A percentile compares a stretch with the other conserved stretches of the same genome.
These are phyloP conservation scores for Trifolium pratense DNA, from an alignment of 306 rosid genomes.

Conservation along the genomic window DNA sequence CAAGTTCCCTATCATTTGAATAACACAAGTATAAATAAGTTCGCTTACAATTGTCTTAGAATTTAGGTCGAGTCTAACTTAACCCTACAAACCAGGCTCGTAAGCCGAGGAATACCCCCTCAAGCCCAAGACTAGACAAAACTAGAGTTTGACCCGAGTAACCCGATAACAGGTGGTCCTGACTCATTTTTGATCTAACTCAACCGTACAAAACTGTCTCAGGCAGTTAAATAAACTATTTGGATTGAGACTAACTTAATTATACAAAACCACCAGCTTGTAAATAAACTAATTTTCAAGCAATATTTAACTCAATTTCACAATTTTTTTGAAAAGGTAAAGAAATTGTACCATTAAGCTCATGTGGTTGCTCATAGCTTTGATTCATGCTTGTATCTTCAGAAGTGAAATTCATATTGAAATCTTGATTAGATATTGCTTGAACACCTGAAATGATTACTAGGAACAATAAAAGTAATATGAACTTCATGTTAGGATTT, in stretches of 20 bases:
- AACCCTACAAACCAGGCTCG: background rate
- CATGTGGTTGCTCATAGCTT: too few species aligned
- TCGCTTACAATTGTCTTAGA: background rate
- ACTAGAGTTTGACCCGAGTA: background rate
- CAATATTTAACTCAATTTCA: background rate
- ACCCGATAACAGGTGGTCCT: background rate
- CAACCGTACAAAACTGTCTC: background rate
- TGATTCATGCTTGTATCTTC: too few species aligned
- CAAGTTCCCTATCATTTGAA: slow-evolving; percentile 25
- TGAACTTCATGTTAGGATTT: background rate
- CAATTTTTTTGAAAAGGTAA: background rate
- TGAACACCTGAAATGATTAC: background rate
- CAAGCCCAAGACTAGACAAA: background rate
- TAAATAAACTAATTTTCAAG: background rate
- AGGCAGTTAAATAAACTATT: too few species aligned
- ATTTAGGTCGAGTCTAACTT: background rate
- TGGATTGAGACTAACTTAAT: background rate
- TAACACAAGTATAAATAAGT: background rate
- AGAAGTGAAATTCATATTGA: too few species aligned
- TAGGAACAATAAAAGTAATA: background rate
- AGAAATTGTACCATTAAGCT: too few species aligned
- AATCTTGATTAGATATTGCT: background rate
- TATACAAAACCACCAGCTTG: background rate
- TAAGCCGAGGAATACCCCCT: background rate
- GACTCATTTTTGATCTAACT: too few species aligned